phyloP scores from a whole-genome alignment of 2,329 filamentous ascomycete genomes.

The Trichophaea hybrida region DNA sequence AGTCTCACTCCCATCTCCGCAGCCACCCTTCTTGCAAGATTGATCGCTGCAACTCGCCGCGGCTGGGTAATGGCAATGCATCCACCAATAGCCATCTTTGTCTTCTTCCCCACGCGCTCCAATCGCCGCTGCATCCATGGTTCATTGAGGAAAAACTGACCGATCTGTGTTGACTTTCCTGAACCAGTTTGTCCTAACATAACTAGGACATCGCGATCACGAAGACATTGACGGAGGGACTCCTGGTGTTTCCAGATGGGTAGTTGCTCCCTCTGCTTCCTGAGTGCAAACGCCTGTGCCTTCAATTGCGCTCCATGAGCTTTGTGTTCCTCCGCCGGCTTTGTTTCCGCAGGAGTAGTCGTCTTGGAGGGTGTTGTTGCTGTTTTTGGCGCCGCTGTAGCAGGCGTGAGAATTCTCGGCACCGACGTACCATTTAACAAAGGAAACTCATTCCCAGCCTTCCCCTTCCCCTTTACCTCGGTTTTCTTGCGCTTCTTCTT shows the following conservation, averaged over 20 bases:
- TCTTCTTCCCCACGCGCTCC: conserved; percentile 33
- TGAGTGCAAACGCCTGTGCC: conserved; percentile 11
- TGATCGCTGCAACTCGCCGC: conserved; percentile 76
- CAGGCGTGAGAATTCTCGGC: neutral
- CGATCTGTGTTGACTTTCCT: conserved; percentile 92
- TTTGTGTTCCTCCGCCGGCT: neutral
- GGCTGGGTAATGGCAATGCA: conserved; percentile 89
- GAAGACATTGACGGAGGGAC: conserved; percentile 52
- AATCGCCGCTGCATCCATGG: conserved; percentile 57
- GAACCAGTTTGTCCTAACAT: conserved; percentile 89
- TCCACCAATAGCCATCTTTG: conserved; percentile 45
- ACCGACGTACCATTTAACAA: neutral
- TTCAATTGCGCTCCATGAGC: neutral
- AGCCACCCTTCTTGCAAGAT: conserved; percentile 74
- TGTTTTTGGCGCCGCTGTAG: neutral
- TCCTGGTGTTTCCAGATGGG: conserved; percentile 66
- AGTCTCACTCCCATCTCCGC: conserved; percentile 76
- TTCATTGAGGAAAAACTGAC: conserved; percentile 71
- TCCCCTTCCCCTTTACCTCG: neutral
- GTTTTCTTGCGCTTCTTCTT: conserved; percentile 12
- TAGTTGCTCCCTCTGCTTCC: conserved; percentile 45
- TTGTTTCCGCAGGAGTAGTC: conserved; percentile 4
- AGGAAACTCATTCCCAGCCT: neutral
- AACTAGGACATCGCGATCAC: conserved; percentile 58
- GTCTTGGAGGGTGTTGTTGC: neutral